These are phyloP conservation scores for Myrica gale DNA, from an alignment of 306 rosid genomes.

Conservation along the genomic window DNA sequence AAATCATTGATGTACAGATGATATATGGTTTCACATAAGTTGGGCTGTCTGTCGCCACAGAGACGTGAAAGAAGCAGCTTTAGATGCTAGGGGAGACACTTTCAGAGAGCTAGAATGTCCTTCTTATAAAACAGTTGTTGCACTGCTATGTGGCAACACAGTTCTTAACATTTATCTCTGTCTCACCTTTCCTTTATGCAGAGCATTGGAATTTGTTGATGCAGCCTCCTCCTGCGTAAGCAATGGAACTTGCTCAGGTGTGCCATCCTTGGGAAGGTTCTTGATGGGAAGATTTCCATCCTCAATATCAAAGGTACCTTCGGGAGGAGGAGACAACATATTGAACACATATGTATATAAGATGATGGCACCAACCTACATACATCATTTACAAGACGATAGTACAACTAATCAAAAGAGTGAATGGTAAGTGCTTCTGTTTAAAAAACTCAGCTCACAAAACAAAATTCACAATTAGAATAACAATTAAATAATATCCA, in stretches of 20 bases:
- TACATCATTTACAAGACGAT: conserved; percentile 13
- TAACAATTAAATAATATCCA: conserved; percentile 4
- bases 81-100: background rate
- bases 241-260: conserved; percentile 64
- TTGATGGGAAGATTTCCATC: conserved; percentile 55
- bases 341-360: conserved; percentile 85
- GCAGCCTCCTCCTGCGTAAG: conserved; percentile 46
- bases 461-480: conserved; percentile 5
- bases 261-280: conserved; percentile 25
- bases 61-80: background rate
- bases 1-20: background rate
- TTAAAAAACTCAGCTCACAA: background rate
- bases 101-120: background rate
- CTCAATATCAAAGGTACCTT: conserved; percentile 77
- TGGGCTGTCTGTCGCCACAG: background rate
- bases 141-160: background rate
- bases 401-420: background rate
- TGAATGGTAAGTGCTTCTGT: no score
- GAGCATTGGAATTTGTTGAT: conserved; percentile 32
- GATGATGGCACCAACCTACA: conserved; percentile 93
- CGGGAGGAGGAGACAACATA: conserved; percentile 95
- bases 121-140: background rate
- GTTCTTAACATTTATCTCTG: background rate
- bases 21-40: background rate
- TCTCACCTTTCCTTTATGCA: conserved; percentile 55